Conservation (phyloP, 345 rosid genomes). For the Populus deltoides region DNA sequence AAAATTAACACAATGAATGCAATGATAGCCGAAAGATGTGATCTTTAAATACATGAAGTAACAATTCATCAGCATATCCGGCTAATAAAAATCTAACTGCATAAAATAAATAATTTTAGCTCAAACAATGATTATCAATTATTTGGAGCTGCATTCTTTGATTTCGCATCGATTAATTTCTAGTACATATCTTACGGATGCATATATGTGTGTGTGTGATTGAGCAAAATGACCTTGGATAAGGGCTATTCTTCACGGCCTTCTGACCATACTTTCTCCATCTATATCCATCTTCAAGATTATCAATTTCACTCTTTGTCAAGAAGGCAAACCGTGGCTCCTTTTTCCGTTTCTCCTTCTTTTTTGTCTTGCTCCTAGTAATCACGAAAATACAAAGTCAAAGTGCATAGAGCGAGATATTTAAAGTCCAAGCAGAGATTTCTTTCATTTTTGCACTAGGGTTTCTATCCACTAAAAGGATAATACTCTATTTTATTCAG, state of each 20-base stretch:
- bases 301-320: constrained; percentile 38
- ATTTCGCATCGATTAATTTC: neutral
- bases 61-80: neutral
- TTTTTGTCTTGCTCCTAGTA: constrained; percentile 22
- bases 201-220: neutral
- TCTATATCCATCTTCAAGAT: constrained; percentile 36
- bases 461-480: neutral
- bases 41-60: neutral
- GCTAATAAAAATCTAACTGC: neutral
- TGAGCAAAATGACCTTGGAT: constrained; percentile 25
- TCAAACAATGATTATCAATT: neutral
- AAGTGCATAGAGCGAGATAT: neutral
- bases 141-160: neutral
- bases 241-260: constrained; percentile 42
- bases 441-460: neutral
- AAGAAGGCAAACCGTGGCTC: constrained; percentile 38
- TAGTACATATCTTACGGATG: neutral
- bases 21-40: neutral
- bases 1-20: neutral
- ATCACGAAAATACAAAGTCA: neutral
- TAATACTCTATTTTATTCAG: neutral
- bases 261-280: constrained; percentile 41
- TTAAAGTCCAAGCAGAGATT: neutral
- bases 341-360: constrained; percentile 26
- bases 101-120: neutral